Base-by-base conservation (phyloP, 805 yeast genomes). In the Ogataea methylovora region DNA sequence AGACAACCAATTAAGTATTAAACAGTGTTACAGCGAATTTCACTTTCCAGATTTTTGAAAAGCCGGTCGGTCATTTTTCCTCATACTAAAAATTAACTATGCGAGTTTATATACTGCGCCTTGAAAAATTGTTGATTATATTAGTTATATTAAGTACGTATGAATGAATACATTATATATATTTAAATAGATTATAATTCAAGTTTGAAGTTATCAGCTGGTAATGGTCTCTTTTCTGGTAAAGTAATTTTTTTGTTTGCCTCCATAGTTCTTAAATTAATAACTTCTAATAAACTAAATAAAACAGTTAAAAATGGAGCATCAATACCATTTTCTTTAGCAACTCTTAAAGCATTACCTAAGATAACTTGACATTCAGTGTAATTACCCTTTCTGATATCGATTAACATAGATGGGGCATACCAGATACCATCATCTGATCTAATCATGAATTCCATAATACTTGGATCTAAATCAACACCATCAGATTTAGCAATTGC, bases 231-330 rank as follows among this genome's bases (percentile, higher is more conserved):
- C 30, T 44, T 38, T 18, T 45, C 57, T 8, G 63, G 63, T 23
- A 58, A 38, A 9, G 14, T 48, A 33, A 54, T 44, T 14, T 49
- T 44, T 0, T 51, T 51, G 29, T 54, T 56, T 27, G 59, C 49
- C 48, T 82, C 90, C 52, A 72, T 73, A 26, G 76, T 55, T 39
- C 69, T 60, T 46, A 73, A 71, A 56, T 83, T 92, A 31, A 71
- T 65, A 50, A 80, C 63, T 29, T 68, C 63, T 36, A 83, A 63
- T 32, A 83, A 58, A 21, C 63, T 55, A 51, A 82, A 83, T 30
- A 83, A 48, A 45, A 73, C 58, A 1, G 64, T 55, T 34, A 84
- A 66, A 8, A 65, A 60, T 1, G 94, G 94, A 2, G 79, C 66
- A 5, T 50, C 39, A 9, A 70, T 59, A 2, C 59, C 58, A 38